Base-by-base conservation (phyloP, 352 stramenopile species). In the Phytophthora citrophthora region DNA sequence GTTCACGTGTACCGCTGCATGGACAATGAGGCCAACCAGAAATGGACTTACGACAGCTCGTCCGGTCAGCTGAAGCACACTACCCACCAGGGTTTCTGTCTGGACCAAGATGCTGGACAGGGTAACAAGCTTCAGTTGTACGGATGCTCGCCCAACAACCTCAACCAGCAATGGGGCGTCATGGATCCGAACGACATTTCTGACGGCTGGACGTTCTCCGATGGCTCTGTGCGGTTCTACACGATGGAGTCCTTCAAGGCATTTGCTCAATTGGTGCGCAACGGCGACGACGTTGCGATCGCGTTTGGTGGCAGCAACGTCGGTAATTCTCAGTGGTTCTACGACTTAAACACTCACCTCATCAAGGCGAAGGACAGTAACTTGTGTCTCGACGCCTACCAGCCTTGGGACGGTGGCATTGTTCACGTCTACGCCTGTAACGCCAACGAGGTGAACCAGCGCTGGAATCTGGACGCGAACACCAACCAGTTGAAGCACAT, bases 91-190 rank as follows among this genome's bases (percentile, higher is more conserved):
- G 73, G 71, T 16, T 77, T 90, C 44, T 93, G 85, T 39, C 58
- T 93, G 0, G 82, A 91, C 60, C 61, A 54, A 61, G 79, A 85
- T 47, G 39, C 77, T 9, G 57, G 24, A 1, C 65, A 84, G 38
- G 53, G 54, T 54, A 78, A 86, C 63, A 90, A 84, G 57, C 57
- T 91, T 16, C 74, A 89, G 63, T 63, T 93, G 13, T 89, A 78
- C 32, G 67, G 66, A 29, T 91, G 84, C 68, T 80, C 71, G 12
- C 24, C 47, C 7, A 74, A 73, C 70, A 87, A 89, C 64, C 43
- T 54, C 23, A 89, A 88, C 69, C 82, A 91, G 63, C 56, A 83
- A 56, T 90, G 76, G 75, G 49, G 36, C 9, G 44, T 74, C 12
- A 64, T 63, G 13, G 54, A 61, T 12, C 57, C 61, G 1, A 31